phyloP scores from a whole-genome alignment of 176 grass and related monocot genomes.

The Raddia guianensis region DNA sequence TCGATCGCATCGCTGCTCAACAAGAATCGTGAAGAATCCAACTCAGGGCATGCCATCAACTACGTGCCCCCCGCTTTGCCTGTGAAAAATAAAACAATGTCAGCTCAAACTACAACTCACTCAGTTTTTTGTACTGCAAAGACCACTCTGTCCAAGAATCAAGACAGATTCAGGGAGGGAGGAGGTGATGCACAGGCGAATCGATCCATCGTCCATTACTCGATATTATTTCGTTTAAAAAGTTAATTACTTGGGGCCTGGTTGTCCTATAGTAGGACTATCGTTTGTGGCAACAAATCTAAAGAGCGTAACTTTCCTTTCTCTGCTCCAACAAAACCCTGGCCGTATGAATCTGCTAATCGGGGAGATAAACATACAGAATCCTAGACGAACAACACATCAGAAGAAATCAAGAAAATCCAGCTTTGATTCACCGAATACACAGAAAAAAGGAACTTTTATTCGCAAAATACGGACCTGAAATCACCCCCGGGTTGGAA shows the following conservation, averaged over 20 bases:
- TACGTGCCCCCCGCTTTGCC: neutral
- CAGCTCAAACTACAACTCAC: neutral
- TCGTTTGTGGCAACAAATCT: neutral
- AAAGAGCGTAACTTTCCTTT: neutral
- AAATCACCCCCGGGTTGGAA: neutral
- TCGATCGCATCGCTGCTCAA: neutral
- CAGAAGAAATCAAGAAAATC: neutral
- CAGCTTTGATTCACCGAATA: neutral
- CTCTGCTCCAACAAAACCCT: constrained; percentile 2
- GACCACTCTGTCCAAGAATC: neutral
- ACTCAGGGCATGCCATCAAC: constrained; percentile 47
- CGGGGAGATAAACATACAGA: neutral
- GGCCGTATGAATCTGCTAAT: neutral
- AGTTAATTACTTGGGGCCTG: neutral
- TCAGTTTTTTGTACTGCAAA: neutral
- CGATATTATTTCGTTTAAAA: too few relatives aligned
- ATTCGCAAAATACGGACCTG: constrained; percentile 10
- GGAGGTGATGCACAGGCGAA: neutral
- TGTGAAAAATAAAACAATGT: neutral
- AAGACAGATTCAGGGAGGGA: neutral
- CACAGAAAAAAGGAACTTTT: neutral
- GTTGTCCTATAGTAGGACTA: neutral
- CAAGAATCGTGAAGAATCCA: constrained; percentile 38
- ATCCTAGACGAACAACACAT: neutral
- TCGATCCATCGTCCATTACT: neutral